Evolutionary conservation across 2,329 filamentous ascomycete species (phyloP), one percentile per base, ranked within the genome.

Genomic region (Aspergillus sp.): DNA sequence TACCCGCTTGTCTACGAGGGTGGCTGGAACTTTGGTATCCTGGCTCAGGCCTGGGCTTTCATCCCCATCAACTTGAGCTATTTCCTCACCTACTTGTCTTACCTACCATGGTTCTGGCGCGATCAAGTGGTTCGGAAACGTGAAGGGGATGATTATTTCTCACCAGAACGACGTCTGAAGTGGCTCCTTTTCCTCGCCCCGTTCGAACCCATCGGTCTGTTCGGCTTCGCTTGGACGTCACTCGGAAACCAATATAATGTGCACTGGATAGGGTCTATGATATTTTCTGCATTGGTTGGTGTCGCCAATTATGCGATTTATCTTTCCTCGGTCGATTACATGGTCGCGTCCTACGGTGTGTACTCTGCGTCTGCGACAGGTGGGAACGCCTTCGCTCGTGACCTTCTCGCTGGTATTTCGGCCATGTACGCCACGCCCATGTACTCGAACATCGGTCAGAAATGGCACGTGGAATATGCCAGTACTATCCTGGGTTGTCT

Each of bases 311-410:
- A 82, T 47, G 71, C 77, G 27, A 85, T 86, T 46, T 86, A 86
- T 67, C 82, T 85, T 74, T 81, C 82, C 2, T 85, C 82, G 1
- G 83, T 86, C 52, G 82, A 88, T 62, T 88, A 88, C 68, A 86
- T 86, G 77, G 78, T 86, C 41, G 82, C 80, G 48, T 79, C 83
- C 1, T 87, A 88, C 56, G 85, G 84, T 0, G 79, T 80, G 0
- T 87, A 85, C 62, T 79, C 82, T 0, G 83, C 84, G 3, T 86
- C 82, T 0, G 85, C 85, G 1, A 86, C 84, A 0, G 85, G 84
- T 46, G 84, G 85, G 29, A 88, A 88, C 52, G 85, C 83, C 4
- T 86, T 83, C 70, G 76, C 82, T 5, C 77, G 85, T 52, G 84
- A 88, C 58, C 81, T 87, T 63, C 68, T 88, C 1, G 84, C 84